Evolutionary conservation across 2,329 filamentous ascomycete species (phyloP), one percentile per base, ranked within the genome.

Genomic region (Colletotrichum tropicale): DNA sequence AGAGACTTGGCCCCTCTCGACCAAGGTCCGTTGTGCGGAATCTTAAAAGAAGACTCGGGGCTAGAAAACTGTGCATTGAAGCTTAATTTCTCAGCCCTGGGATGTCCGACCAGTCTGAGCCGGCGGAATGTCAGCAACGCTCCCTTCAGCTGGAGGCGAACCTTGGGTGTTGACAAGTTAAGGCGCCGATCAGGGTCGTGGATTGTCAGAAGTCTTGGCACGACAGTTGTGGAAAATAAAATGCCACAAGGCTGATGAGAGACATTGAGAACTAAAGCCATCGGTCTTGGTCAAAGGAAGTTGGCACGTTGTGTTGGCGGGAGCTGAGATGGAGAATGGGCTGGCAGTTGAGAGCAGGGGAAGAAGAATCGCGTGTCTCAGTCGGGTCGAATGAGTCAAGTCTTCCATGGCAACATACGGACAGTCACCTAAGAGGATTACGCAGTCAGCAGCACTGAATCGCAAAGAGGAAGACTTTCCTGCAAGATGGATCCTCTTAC

Each of bases 131-230:
- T 71, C 68, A 61, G 36, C 67, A n/a, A 15, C 16, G 12, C 10
- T 21, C 38, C 38, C n/a, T n/a, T 16, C 16, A 16, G 58, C n/a
- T 10, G 32, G 13, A 48, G 16, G 60, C 48, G 21, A 38, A 24
- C 13, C 43, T 52, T 52, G 43, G 43, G 28, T 18, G 38, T 36
- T 43, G 69, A 61, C 61, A 72, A 70, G 26, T 16, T 52, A 12
- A n/a, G 28, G 52, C n/a, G 8, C 15, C 4, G n/a, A n/a, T 38
- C 13, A 48, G 21, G 36, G 55, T 32, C 30, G 16, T n/a, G 4
- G 36, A 60, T 55, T 71, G 61, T 74, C 71, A 71, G 15, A 70
- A 43, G 24, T 58, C 62, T 75, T 75, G 69, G 69, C 68, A 64
- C 34, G 73, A 30, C 62, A 58, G 9, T 62, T 52, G 52, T 43